Percentiles rank a stretch among this genome's conserved stretches.
Evolutionary conservation across 2,329 filamentous ascomycete species (phyloP).

Genomic region (Penicillium paneum): DNA sequence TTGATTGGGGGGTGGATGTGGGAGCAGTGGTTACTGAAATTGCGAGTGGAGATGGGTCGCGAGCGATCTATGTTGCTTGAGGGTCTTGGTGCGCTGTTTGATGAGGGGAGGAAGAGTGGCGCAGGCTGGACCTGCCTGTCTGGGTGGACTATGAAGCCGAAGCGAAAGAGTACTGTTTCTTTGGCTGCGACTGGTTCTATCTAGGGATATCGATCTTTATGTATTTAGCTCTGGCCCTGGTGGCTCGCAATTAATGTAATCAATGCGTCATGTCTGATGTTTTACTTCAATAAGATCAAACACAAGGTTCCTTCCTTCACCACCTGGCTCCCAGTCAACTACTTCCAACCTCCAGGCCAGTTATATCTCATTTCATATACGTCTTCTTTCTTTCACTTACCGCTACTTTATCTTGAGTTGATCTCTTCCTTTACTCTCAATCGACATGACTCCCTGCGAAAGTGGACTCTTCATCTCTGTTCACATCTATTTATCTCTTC

Average conservation of each 20-base stretch:
- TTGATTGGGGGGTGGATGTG: slow-evolving; percentile 84
- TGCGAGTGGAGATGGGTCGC: slow-evolving; percentile 81
- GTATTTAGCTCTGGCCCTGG: slow-evolving; percentile 2
- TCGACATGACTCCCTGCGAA: too few species aligned
- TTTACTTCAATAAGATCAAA: background rate
- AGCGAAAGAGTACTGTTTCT: slow-evolving; percentile 10
- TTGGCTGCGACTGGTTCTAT: background rate
- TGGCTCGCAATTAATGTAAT: slow-evolving; percentile 19
- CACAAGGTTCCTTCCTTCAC: background rate
- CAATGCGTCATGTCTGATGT: background rate
- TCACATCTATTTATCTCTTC: too few species aligned
- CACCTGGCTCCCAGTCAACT: too few species aligned
- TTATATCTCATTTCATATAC: background rate
- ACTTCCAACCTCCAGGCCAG: background rate
- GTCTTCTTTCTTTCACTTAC: background rate
- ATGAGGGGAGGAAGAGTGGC: slow-evolving; percentile 57
- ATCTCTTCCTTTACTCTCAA: too few species aligned
- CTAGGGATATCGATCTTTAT: background rate
- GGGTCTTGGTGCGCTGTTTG: slow-evolving; percentile 56
- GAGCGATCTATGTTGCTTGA: slow-evolving; percentile 52
- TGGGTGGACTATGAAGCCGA: slow-evolving; percentile 58
- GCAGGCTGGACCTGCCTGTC: slow-evolving; percentile 60
- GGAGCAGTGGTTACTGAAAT: slow-evolving; percentile 92
- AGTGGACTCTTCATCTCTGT: too few species aligned
- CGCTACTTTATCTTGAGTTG: too few species aligned